Evolutionary conservation across 495 filamentous ascomycete genomes (phyloP), one percentile per base, ranked within the genome.

Genomic region (Corynascus novoguineensis): DNA sequence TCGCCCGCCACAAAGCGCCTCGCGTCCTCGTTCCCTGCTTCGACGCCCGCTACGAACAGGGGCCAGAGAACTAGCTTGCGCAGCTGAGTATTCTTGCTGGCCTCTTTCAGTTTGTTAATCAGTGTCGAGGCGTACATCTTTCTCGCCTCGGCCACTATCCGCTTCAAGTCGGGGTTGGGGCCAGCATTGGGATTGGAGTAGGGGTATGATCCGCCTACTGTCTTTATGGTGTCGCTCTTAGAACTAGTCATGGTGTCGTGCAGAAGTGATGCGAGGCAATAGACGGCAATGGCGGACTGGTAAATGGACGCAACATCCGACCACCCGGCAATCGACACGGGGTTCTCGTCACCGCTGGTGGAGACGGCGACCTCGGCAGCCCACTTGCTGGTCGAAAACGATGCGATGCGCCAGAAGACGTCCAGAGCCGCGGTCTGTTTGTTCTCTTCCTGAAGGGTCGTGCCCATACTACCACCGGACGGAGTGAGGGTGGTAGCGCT

Each of bases 51-150:
- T 1, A 58, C 21, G 4, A 32, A 37, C 38, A 37, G 34, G 24
- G 55, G 55, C 55, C 48, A 58, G 14, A 58, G 25, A 17, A 45
- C 37, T 28, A 52, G 27, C 21, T 46, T 51, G 1, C 55, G 55
- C 15, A 58, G 38, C 4, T 46, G 48, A 3, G 48, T 21, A 10
- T 8, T 32, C 14, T 34, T 19, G 19, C 21, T 29, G 8, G 52
- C n/a, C 4, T 29, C 15, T 8, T n/a, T 5, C 3, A 58, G 28
- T 0, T n/a, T 28, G 11, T 15, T 42, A 5, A 51, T 1, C 3
- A 58, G 55, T 3, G 22, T 21, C 10, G 22, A 14, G n/a, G 14
- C 12, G 22, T 22, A 53, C 9, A 3, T 14, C 5, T 9, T 5
- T 11, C 55, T 25, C 17, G 38, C 29, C 3, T 9, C 5, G 28